These are phyloP conservation scores for Thielaviopsis populi DNA, from an alignment of 2,329 filamentous ascomycete species.

Conservation along the genomic window DNA sequence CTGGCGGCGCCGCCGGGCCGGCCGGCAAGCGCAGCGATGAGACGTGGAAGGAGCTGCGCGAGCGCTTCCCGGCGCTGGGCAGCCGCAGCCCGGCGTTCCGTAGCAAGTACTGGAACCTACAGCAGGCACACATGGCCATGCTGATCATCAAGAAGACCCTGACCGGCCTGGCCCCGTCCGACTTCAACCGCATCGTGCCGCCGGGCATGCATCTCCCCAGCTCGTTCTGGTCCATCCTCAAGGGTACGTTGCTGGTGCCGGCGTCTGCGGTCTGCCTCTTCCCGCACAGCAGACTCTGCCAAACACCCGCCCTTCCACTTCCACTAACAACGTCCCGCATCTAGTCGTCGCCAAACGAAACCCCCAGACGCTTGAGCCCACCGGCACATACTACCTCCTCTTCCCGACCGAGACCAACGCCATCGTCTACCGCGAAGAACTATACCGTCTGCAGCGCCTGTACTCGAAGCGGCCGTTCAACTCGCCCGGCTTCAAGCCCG, in stretches of 20 bases:
- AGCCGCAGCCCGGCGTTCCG: slow-evolving; percentile 4
- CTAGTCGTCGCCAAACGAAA: slow-evolving; percentile 51
- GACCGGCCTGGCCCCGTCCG: slow-evolving; percentile 45
- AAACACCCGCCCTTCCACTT: too few relatives aligned
- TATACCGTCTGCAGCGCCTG: slow-evolving; percentile 25
- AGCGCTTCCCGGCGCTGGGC: slow-evolving; percentile 7
- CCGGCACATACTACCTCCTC: slow-evolving; percentile 53
- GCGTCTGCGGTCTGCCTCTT: not conserved
- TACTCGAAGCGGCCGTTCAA: slow-evolving; percentile 30
- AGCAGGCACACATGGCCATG: slow-evolving; percentile 22
- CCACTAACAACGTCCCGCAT: slow-evolving; percentile 16
- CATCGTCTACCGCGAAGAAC: slow-evolving; percentile 37
- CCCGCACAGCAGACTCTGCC: not conserved
- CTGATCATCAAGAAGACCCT: slow-evolving; percentile 46
- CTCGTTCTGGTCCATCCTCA: slow-evolving; percentile 49
- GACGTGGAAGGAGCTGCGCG: slow-evolving; percentile 6
- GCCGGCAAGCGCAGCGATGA: not conserved
- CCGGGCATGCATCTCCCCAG: slow-evolving; percentile 49
- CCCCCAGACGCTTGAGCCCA: slow-evolving; percentile 44
- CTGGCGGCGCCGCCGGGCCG: not conserved
- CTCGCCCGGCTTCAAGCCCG: slow-evolving; percentile 11
- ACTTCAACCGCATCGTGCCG: slow-evolving; percentile 54
- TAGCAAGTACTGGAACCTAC: slow-evolving; percentile 10
- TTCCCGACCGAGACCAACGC: slow-evolving; percentile 49
- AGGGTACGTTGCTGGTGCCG: slow-evolving; percentile 27